phyloP scores from a whole-genome alignment of 2,329 filamentous ascomycete genomes.

The Penicillium sp. region DNA sequence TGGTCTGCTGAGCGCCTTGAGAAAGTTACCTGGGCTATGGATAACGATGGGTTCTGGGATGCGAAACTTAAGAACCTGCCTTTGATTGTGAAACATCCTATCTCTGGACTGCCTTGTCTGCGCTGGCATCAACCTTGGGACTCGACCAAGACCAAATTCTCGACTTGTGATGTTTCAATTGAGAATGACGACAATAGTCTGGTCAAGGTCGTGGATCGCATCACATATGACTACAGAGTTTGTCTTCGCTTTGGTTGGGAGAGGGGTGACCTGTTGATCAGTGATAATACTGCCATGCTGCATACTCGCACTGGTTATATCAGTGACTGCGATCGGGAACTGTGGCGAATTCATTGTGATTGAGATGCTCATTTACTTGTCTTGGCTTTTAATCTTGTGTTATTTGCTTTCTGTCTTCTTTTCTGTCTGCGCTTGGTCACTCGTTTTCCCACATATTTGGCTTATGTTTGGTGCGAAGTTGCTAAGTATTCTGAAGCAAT shows the following conservation, averaged over 20 bases:
- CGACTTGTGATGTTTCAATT: slow-evolving; percentile 48
- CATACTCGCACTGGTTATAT: slow-evolving; percentile 30
- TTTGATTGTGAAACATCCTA: slow-evolving; percentile 49
- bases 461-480: neutral
- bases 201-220: slow-evolving; percentile 43
- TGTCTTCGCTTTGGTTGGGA: slow-evolving; percentile 56
- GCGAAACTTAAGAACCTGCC: slow-evolving; percentile 48
- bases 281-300: slow-evolving; percentile 48
- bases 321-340: slow-evolving; percentile 26
- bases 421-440: neutral
- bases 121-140: slow-evolving; percentile 59
- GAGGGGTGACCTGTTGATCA: slow-evolving; percentile 56
- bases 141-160: slow-evolving; percentile 52
- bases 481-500: neutral
- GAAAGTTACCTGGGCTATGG: slow-evolving; percentile 47
- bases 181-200: slow-evolving; percentile 43
- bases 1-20: slow-evolving; percentile 21
- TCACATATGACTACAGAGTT: slow-evolving; percentile 53
- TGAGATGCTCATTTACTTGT: slow-evolving; percentile 1
- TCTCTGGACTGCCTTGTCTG: slow-evolving; percentile 50
- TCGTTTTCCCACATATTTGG: neutral
- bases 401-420: neutral
- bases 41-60: slow-evolving; percentile 50
- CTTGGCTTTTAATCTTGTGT: neutral
- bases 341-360: slow-evolving; percentile 32